These are phyloP conservation scores for Coemansia sp. DNA, from an alignment of 192 early-diverging fungal genomes.

Conservation along the genomic window DNA sequence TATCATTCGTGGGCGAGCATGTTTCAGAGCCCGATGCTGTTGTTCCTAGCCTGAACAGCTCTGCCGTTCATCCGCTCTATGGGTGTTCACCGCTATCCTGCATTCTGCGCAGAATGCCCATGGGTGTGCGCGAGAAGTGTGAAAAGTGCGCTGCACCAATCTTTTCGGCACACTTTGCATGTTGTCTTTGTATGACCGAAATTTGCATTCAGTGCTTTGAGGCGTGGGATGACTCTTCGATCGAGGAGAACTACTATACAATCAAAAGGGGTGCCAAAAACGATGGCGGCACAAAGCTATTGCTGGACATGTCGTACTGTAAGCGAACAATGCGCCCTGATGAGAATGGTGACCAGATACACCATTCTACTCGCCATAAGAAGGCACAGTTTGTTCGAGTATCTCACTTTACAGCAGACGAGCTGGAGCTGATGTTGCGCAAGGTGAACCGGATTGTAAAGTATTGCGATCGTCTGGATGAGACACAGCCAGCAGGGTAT, in stretches of 20 bases:
- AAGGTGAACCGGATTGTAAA: slow-evolving; percentile 36
- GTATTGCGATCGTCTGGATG: slow-evolving; percentile 33
- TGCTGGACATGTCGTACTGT: slow-evolving; percentile 15
- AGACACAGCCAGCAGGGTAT: slow-evolving; percentile 26
- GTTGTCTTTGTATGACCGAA: slow-evolving; percentile 33
- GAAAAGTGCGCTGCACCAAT: slow-evolving; percentile 29
- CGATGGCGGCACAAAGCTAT: not conserved
- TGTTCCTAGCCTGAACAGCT: not conserved
- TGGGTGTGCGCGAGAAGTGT: slow-evolving; percentile 23
- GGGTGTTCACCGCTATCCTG: slow-evolving; percentile 25
- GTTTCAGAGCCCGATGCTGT: slow-evolving; percentile 3
- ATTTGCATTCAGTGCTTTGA: slow-evolving; percentile 27
- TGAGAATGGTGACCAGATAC: slow-evolving; percentile 10
- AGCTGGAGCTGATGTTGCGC: slow-evolving; percentile 40
- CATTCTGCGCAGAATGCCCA: slow-evolving; percentile 32
- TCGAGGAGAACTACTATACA: slow-evolving; percentile 7
- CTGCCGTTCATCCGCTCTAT: slow-evolving; percentile 27
- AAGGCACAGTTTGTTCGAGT: slow-evolving; percentile 34
- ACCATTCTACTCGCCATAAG: slow-evolving; percentile 20
- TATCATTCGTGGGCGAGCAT: not conserved
- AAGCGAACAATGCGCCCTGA: slow-evolving; percentile 10
- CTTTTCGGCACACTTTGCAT: slow-evolving; percentile 39
- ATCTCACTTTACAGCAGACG: slow-evolving; percentile 29
- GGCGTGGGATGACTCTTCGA: slow-evolving; percentile 24
- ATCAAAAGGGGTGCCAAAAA: slow-evolving; percentile 6